phyloP scores from a whole-genome alignment of 106 monocot genomes.

The Dendrobium huoshanense region DNA sequence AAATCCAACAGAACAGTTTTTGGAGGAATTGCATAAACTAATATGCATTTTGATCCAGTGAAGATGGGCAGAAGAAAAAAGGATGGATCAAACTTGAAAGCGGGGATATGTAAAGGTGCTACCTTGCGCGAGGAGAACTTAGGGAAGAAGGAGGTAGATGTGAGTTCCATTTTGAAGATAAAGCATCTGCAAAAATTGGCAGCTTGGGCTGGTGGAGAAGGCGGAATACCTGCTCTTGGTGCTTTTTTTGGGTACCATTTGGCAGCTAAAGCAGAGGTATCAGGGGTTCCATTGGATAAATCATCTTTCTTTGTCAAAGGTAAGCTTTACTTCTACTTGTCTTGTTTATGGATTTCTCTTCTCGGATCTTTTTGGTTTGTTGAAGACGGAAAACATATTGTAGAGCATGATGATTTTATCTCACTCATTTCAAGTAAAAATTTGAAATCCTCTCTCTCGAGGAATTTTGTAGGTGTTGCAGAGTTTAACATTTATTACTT shows the following conservation, averaged over 20 bases:
- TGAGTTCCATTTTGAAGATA: slow-evolving; percentile 46
- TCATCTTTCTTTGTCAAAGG: slow-evolving; percentile 64
- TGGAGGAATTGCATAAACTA: neutral
- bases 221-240: slow-evolving; percentile 47
- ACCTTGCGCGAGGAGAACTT: slow-evolving; percentile 45
- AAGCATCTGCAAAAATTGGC: slow-evolving; percentile 64
- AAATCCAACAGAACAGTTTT: neutral
- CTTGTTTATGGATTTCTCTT: neutral
- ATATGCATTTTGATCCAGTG: neutral
- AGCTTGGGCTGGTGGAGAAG: slow-evolving; percentile 57
- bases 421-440: neutral
- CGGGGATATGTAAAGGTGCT: neutral
- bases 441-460: too few relatives aligned
- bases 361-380: neutral
- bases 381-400: neutral
- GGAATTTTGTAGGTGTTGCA: too few relatives aligned
- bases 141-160: slow-evolving; percentile 42
- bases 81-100: neutral
- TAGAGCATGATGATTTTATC: neutral
- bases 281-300: slow-evolving; percentile 51
- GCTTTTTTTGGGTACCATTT: slow-evolving; percentile 55
- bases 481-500: too few relatives aligned
- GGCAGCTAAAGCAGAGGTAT: slow-evolving; percentile 45
- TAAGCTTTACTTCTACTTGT: slow-evolving; percentile 15
- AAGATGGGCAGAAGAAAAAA: slow-evolving; percentile 14